A percentile compares a stretch with the other conserved stretches of the same genome.
Evolutionary conservation across 441 rosid species (phyloP).

Genomic region (Pelargonium myrrhifolium): DNA sequence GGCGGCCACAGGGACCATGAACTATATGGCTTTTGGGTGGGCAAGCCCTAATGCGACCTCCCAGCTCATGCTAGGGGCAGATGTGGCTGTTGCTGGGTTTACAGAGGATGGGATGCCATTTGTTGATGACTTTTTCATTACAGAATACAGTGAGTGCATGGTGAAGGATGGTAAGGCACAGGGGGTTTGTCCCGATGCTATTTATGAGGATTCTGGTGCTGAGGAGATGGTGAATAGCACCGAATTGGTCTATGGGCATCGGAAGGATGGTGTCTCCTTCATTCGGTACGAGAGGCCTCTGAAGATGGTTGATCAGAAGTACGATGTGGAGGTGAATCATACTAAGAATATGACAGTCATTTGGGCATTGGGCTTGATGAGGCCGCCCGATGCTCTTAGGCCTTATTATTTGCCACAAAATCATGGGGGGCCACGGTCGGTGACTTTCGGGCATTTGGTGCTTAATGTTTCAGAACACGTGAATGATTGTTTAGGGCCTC

Average conservation of each 20-base stretch:
- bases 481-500: constrained; percentile 77
- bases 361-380: constrained; percentile 92
- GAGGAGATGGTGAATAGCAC: constrained; percentile 56
- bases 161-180: constrained; percentile 48
- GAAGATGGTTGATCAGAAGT: constrained; percentile 50
- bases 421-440: constrained; percentile 52
- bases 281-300: constrained; percentile 67
- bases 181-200: constrained; percentile 87
- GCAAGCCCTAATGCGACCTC: constrained; percentile 43
- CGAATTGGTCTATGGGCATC: constrained; percentile 69
- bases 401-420: constrained; percentile 81
- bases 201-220: constrained; percentile 43
- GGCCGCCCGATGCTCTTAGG: constrained; percentile 68
- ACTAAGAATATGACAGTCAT: constrained; percentile 48
- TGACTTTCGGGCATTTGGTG: constrained; percentile 49
- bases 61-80: constrained; percentile 65
- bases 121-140: constrained; percentile 75
- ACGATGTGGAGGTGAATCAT: constrained; percentile 63
- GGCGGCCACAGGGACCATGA: constrained; percentile 48
- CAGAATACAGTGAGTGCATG: constrained; percentile 59
- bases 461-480: constrained; percentile 50
- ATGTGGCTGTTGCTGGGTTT: constrained; percentile 66
- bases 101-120: constrained; percentile 65
- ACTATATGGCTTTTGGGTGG: constrained; percentile 94
- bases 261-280: constrained; percentile 89